A percentile compares a stretch with the other conserved stretches of the same genome.
phyloP scores from a whole-genome alignment of 139 green algal species.

The Chlamydomonas sp. region DNA sequence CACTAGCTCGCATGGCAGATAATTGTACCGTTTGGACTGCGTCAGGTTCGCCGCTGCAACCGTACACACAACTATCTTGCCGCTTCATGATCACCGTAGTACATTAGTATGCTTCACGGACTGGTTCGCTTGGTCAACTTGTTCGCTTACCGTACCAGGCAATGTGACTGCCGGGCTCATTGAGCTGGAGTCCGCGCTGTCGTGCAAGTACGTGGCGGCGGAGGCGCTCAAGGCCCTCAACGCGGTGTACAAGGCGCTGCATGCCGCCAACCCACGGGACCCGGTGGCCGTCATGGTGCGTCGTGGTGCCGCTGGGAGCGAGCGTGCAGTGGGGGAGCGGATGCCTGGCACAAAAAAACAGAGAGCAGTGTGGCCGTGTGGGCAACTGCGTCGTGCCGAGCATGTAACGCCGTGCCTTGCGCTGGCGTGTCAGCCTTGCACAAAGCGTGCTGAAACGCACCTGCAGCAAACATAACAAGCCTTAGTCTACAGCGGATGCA shows the following conservation, averaged over 20 bases:
- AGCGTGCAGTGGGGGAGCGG: neutral
- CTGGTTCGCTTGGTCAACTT: neutral
- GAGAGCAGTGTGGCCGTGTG: neutral
- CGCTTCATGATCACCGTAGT: no score
- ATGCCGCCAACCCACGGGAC: constrained; percentile 24
- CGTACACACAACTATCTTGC: no score
- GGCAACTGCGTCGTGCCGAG: neutral
- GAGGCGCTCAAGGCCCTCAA: constrained; percentile 67
- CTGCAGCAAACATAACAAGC: neutral
- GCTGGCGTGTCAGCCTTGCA: neutral
- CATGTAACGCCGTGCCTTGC: neutral
- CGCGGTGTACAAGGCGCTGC: constrained; percentile 55
- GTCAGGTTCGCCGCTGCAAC: no score
- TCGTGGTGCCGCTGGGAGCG: neutral
- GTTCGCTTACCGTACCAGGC: neutral
- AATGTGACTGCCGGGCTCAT: constrained; percentile 40
- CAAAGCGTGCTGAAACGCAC: neutral
- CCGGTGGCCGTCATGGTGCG: constrained; percentile 31
- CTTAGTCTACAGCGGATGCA: neutral
- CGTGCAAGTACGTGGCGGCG: constrained; percentile 74
- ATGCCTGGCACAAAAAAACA: neutral
- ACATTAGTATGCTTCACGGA: neutral
- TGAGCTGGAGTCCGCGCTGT: constrained; percentile 66
- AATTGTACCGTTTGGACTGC: no score
- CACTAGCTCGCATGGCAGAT: no score